Evolutionary conservation across 2,329 filamentous ascomycete species (phyloP), one percentile per base, ranked within the genome.

Genomic region (Leptographium wingfieldii): DNA sequence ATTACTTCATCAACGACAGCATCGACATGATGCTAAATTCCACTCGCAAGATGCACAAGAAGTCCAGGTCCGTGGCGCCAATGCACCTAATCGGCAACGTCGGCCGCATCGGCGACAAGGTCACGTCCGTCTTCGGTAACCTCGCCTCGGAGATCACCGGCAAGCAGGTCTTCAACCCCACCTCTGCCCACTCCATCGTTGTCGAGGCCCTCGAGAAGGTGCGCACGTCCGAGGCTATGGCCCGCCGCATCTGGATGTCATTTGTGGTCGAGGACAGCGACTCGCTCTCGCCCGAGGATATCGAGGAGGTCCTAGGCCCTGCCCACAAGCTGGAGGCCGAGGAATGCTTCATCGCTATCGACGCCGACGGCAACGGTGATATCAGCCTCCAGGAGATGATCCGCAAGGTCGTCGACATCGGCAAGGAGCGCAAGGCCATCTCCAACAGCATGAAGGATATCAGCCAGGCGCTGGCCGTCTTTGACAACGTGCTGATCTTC

Each of bases 341-440:
- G 61, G 90, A 96, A 71, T 88, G 86, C 59, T 97, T 97, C 69
- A 74, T 76, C 48, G 80, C 85, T 62, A 81, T 97, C 31, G 94
- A 99, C 69, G 82, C 82, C 27, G 94, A 97, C 73, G 82, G 83
- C 63, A 99, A 99, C 68, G 92, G 92, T 52, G 92, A 97, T 69
- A 90, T 99, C 71, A 92, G 87, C 71, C 79, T 97, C 57, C 92
- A 97, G 33, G 94, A 99, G 74, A 96, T 96, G 89, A 82, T 95
- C 60, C 80, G 92, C 69, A 92, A 91, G 65, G 81, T 96, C 25
- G 83, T 88, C 25, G 90, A 95, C 62, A 86, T 94, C 63, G 88
- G 89, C 59, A 86, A 88, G 63, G 89, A 92, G 70, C 83, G 92
- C 69, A 95, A 96, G 74, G 85, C 92, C 3, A 92, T 97, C 66